Base-by-base conservation (phyloP, 2,329 filamentous ascomycete species). In the Alternaria sp. region DNA sequence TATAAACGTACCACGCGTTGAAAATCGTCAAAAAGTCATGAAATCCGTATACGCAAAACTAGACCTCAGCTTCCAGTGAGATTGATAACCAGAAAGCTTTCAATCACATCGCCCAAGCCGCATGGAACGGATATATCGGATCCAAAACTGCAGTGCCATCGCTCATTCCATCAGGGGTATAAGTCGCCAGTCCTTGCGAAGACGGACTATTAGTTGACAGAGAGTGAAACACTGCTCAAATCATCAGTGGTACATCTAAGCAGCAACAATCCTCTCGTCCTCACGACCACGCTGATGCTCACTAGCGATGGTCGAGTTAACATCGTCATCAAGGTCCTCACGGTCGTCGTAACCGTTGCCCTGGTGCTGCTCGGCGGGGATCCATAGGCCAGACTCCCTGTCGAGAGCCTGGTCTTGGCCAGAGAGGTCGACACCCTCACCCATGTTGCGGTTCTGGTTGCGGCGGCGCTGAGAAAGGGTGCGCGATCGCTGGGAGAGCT, bases 401-500 rank as follows among this genome's bases (percentile, higher is more conserved):
- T 92, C 91, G 65, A 93, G 88, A 64, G 92, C 90, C 49, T 87
- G 86, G 76, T 97, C 94, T 81, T 97, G 94, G 49, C 85, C 86
- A 3, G 92, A 91, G 40, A 97, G 86, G 74, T 97, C 94, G 60
- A 93, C 86, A 8, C 92, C 92, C 73, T 94, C 91, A 28, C 82
- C 83, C 61, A 88, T 86, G 66, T 87, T 86, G 62, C 85, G 86
- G 74, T 76, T 90, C 89, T 77, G 90, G 90, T 76, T 77, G 55
- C 74, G 74, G 58, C 93, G 90, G 70, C 94, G 90, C 79, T 93
- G 92, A 46, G 92, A 97, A 36, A 98, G 87, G 16, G 90, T 96
- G 70, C 94, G 92, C 41, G 94, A 89, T 61, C 95, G 92, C 18
- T 90, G 91, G 5, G 93, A 97, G 50, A 99, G 88, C 79, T 92